Percentiles rank a stretch among this genome's conserved stretches.
phyloP scores from a whole-genome alignment of 2,329 filamentous ascomycete genomes.

The Pseudogymnoascus sp. region DNA sequence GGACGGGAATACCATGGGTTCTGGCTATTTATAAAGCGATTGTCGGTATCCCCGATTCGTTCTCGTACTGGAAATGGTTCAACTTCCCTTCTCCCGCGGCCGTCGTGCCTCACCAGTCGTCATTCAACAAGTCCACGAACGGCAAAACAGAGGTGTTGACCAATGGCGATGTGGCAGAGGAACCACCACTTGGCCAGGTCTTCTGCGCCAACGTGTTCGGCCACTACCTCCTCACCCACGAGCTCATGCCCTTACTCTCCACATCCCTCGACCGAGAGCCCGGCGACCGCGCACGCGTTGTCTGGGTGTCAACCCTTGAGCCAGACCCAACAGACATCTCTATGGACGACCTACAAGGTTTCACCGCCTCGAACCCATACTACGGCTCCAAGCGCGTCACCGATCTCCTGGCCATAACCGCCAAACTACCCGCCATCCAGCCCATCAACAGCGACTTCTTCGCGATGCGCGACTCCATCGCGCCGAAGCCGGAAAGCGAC shows the following conservation, averaged over 20 bases:
- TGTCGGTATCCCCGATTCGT: neutral
- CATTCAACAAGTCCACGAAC: slow-evolving; percentile 24
- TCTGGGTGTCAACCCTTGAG: slow-evolving; percentile 85
- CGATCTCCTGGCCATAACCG: slow-evolving; percentile 73
- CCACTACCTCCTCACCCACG: slow-evolving; percentile 83
- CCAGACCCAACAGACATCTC: slow-evolving; percentile 39
- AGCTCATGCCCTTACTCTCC: slow-evolving; percentile 65
- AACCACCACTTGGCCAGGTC: slow-evolving; percentile 65
- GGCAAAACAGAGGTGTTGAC: neutral
- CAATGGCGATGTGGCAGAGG: slow-evolving; percentile 25
- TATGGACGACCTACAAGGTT: slow-evolving; percentile 71
- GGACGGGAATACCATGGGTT: slow-evolving; percentile 69
- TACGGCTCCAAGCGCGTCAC: slow-evolving; percentile 83
- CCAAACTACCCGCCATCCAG: slow-evolving; percentile 55
- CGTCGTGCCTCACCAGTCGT: slow-evolving; percentile 28
- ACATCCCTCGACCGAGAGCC: slow-evolving; percentile 24
- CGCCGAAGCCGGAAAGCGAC: slow-evolving; percentile 17
- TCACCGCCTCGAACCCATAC: slow-evolving; percentile 58
- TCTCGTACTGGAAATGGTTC: slow-evolving; percentile 9
- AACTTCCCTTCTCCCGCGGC: slow-evolving; percentile 1
- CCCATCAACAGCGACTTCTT: slow-evolving; percentile 52
- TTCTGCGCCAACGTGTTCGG: slow-evolving; percentile 94
- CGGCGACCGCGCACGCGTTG: slow-evolving; percentile 51
- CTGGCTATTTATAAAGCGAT: slow-evolving; percentile 40
- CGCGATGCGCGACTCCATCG: slow-evolving; percentile 23